Percentiles rank a stretch among this genome's conserved stretches.
These are phyloP conservation scores for Phlegmacium glaucopus DNA, from an alignment of 768 basidiomycete genomes.

Conservation along the genomic window DNA sequence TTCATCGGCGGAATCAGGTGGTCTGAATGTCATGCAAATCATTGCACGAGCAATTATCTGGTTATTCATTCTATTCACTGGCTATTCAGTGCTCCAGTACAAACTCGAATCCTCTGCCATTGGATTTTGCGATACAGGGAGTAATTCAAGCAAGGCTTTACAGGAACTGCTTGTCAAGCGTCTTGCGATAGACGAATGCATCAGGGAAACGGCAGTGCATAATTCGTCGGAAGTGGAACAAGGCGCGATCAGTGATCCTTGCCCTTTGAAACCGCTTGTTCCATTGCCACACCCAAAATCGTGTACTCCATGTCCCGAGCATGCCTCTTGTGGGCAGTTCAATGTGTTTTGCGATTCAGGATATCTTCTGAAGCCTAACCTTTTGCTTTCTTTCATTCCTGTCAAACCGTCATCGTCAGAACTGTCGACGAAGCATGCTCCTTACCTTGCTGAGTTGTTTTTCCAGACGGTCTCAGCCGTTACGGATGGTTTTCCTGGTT, in stretches of 20 bases:
- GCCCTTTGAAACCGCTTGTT: slow-evolving; percentile 52
- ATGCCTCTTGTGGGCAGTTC: slow-evolving; percentile 57
- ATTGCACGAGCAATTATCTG: slow-evolving; percentile 42
- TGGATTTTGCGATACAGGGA: slow-evolving; percentile 73
- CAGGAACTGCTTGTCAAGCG: slow-evolving; percentile 43
- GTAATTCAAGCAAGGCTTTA: slow-evolving; percentile 53
- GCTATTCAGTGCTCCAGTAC: slow-evolving; percentile 41
- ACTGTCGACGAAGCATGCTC: slow-evolving; percentile 37
- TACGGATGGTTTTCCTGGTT: slow-evolving; percentile 68
- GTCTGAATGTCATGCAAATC: slow-evolving; percentile 18
- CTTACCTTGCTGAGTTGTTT: slow-evolving; percentile 19
- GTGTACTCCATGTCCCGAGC: slow-evolving; percentile 73
- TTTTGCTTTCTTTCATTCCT: slow-evolving; percentile 51
- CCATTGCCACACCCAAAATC: slow-evolving; percentile 55
- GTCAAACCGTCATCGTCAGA: slow-evolving; percentile 33
- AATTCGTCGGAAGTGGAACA: slow-evolving; percentile 19
- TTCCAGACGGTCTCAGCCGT: slow-evolving; percentile 39
- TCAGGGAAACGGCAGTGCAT: slow-evolving; percentile 46
- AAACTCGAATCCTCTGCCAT: slow-evolving; percentile 67
- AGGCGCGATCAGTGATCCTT: slow-evolving; percentile 33
- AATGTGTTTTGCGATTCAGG: slow-evolving; percentile 65
- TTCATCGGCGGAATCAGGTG: not conserved
- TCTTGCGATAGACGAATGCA: slow-evolving; percentile 51
- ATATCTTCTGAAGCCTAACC: slow-evolving; percentile 62
- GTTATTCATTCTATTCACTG: slow-evolving; percentile 30